A percentile compares a stretch with the other conserved stretches of the same genome.
Evolutionary conservation across 106 monocot genomes (phyloP).

Genomic region (Amphibolis antarctica): DNA sequence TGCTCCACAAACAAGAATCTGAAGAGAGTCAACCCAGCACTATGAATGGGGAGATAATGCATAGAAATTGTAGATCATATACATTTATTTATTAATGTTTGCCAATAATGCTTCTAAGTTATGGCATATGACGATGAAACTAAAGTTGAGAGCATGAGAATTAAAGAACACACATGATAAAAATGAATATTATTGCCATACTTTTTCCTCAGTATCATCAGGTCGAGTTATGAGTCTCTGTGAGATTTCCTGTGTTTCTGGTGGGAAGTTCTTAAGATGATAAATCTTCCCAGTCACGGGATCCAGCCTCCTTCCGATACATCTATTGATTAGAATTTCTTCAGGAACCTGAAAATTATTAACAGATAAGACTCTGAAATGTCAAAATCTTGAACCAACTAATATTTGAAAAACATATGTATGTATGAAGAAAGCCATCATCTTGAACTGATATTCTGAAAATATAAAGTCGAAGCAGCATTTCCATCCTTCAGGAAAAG

Average conservation of each 20-base stretch:
- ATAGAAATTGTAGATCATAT: too few relatives aligned
- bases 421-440: too few relatives aligned
- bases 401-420: too few relatives aligned
- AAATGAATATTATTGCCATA: conserved; percentile 7
- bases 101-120: background rate
- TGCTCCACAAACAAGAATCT: too few relatives aligned
- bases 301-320: conserved; percentile 95
- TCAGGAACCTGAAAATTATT: conserved; percentile 89
- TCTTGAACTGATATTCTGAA: background rate
- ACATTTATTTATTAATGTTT: too few relatives aligned
- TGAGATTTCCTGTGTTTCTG: conserved; percentile 77
- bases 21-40: too few relatives aligned
- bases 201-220: conserved; percentile 85
- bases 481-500: too few relatives aligned
- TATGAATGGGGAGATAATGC: too few relatives aligned
- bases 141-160: background rate
- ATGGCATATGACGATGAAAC: background rate
- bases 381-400: background rate
- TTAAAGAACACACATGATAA: too few relatives aligned
- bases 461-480: too few relatives aligned
- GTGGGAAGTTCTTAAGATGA: conserved; percentile 69
- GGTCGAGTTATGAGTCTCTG: conserved; percentile 58
- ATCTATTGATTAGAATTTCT: conserved; percentile 88
- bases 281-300: conserved; percentile 84
- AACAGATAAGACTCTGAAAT: conserved; percentile 14